Evolutionary conservation across 495 filamentous ascomycete genomes (phyloP), one percentile per base, ranked within the genome.

Genomic region (Xylaria grammica): DNA sequence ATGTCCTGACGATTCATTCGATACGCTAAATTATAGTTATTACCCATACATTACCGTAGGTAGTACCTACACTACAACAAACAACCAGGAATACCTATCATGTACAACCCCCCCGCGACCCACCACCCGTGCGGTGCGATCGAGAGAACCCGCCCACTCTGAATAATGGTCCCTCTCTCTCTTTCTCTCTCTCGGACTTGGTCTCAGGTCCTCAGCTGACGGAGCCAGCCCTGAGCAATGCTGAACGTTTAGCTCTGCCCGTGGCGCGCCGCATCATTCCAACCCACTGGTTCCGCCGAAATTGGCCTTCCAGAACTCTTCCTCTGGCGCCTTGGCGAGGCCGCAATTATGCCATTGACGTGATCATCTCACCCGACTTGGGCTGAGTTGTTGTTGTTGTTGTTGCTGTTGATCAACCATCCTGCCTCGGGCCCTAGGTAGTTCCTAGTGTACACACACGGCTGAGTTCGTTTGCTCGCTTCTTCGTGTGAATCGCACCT

Each of bases 241-340:
- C 32, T 36, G 32, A 36, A 42, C 17, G 60, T 60, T 38, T 52
- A 48, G 52, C 36, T 36, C 40, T 27, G 29, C 29, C n/a, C 32
- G 52, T 63, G 29, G 50, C 20, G 50, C 27, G 49, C 60, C 49
- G 50, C 60, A 63, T 63, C 20, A 20, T 55, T 38, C 60, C 60
- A 34, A 40, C 26, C 60, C 19, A 55, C 50, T 63, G 50, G 60
- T 55, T 36, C 50, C 60, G 52, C 60, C 24, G 60, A 55, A 38
- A 63, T 62, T 55, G 60, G 19, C 13, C 38, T 63, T 63, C 60
- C 50, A 63, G 60, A 63, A 63, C 19, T 46, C 36, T 63, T 36
- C 50, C 60, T 42, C 32, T 22, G 40, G 24, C 50, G 60, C 44
- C 60, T 63, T 63, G 52, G 60, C 60, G 17, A 63, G 50, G 29